phyloP scores from a whole-genome alignment of 192 early-diverging fungal genomes.

The Pilobolus umbonatus region DNA sequence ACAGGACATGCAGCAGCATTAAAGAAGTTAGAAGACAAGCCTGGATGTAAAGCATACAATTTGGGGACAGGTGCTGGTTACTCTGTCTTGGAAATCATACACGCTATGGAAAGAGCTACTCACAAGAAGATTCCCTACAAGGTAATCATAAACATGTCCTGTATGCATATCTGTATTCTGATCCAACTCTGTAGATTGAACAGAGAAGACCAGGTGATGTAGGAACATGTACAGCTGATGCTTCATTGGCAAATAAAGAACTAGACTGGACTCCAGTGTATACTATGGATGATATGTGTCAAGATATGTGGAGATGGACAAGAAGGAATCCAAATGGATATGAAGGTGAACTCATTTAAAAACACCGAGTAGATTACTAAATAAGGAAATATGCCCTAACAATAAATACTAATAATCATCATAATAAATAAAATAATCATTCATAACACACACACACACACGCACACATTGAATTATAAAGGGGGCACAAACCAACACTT shows the following conservation, averaged over 20 bases:
- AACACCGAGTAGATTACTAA: conserved; percentile 4
- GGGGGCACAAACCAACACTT: too few relatives aligned
- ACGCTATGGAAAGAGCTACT: conserved; percentile 74
- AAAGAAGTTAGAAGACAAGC: conserved; percentile 61
- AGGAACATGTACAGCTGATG: conserved; percentile 47
- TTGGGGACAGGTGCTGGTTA: conserved; percentile 89
- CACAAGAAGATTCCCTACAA: conserved; percentile 77
- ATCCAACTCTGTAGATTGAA: conserved; percentile 13
- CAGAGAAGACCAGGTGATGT: conserved; percentile 49
- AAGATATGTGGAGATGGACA: conserved; percentile 56
- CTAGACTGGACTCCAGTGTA: conserved; percentile 47
- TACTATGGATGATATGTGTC: conserved; percentile 53
- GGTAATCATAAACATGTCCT: conserved; percentile 25
- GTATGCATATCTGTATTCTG: too few relatives aligned
- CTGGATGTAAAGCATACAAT: conserved; percentile 76
- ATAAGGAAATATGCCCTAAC: conserved; percentile 3
- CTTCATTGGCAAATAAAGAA: conserved; percentile 43
- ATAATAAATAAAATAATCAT: too few relatives aligned
- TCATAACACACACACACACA: too few relatives aligned
- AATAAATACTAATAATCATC: too few relatives aligned
- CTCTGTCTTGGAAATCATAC: conserved; percentile 89
- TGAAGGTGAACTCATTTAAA: conserved; percentile 11
- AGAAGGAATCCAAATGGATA: conserved; percentile 49
- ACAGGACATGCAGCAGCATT: conserved; percentile 84
- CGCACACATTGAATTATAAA: too few relatives aligned